Evolutionary conservation across 2,329 filamentous ascomycete genomes (phyloP).

Genomic region (Colletotrichum abscissum): DNA sequence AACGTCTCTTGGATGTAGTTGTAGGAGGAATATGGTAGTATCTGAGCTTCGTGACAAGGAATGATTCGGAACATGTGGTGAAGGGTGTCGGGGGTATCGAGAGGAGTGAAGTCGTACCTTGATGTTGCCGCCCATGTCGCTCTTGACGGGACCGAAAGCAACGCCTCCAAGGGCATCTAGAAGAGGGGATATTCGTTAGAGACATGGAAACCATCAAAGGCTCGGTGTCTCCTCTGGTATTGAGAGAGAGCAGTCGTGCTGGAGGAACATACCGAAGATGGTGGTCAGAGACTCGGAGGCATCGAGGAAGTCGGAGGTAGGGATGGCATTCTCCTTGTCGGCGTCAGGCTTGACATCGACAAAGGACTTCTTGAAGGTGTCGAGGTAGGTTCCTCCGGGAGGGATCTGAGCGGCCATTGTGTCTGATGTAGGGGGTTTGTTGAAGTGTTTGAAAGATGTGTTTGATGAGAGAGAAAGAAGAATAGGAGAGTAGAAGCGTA

Average conservation of each 20-base stretch:
- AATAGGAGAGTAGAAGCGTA: background rate
- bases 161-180: constrained; percentile 73
- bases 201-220: background rate
- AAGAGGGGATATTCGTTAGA: constrained; percentile 4
- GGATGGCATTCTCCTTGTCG: constrained; percentile 79
- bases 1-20: background rate
- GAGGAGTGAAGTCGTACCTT: constrained; percentile 68
- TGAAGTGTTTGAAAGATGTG: background rate
- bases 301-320: constrained; percentile 89
- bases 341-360: constrained; percentile 81
- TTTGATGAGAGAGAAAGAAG: background rate
- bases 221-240: background rate
- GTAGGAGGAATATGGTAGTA: background rate
- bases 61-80: constrained; percentile 16
- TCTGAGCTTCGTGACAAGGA: background rate
- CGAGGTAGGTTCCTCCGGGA: constrained; percentile 82
- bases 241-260: background rate
- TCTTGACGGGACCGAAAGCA: constrained; percentile 92
- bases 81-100: constrained; percentile 12
- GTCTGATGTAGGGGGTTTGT: constrained; percentile 34
- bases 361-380: constrained; percentile 87
- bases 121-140: constrained; percentile 90
- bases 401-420: constrained; percentile 68
- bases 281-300: constrained; percentile 88
- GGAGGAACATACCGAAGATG: constrained; percentile 76